Evolutionary conservation across 495 filamentous ascomycete genomes (phyloP), one percentile per base, ranked within the genome.

Genomic region (Podospora comata): DNA sequence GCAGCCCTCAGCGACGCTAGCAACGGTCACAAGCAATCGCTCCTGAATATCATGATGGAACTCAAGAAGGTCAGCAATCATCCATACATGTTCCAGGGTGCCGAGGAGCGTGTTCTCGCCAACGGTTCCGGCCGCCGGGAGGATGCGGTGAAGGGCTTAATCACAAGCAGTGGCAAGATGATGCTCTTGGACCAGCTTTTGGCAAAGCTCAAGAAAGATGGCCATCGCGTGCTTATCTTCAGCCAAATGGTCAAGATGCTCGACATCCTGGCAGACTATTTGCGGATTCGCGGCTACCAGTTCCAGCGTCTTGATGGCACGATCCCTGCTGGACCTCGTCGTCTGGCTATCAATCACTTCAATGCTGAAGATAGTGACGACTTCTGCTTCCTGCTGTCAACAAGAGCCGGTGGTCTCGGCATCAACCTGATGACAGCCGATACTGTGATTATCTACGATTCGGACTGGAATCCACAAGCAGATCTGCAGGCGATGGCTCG

Each of bases 31-130:
- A 97, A 97, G 77, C 93, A 95, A 70, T 97, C 93, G 1, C 80
- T 98, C n/a, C 79, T 98, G 65, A 99, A 99, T 79, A 96, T 99
- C 75, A 97, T 97, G 85, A 99, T 99, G 94, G 96, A 99, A 76
- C 78, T 99, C 72, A 98, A 98, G 83, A 99, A 99, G 78, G 92
- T 93, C 70, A 97, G 93, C 84, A 98, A 98, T 70, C 95, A 99
- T 74, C 93, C 95, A 5, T 97, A 96, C 80, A 96, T 98, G 90
- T 97, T 99, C 71, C 89, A 91, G 3, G 92, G 91, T 66, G 95
- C 92, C 26, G 95, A 98, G 77, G 92, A 94, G 39, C 91, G 89
- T 55, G 90, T 97, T 60, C 79, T 97, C 48, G 88, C 85, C 66
- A 48, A 16, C 13, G 91, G 89, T 11, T 90, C 88, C 74, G 84